Percentiles rank a stretch among this genome's conserved stretches.
These are phyloP conservation scores for Ogataea saltuana DNA, from an alignment of 805 yeast species.

Conservation along the genomic window DNA sequence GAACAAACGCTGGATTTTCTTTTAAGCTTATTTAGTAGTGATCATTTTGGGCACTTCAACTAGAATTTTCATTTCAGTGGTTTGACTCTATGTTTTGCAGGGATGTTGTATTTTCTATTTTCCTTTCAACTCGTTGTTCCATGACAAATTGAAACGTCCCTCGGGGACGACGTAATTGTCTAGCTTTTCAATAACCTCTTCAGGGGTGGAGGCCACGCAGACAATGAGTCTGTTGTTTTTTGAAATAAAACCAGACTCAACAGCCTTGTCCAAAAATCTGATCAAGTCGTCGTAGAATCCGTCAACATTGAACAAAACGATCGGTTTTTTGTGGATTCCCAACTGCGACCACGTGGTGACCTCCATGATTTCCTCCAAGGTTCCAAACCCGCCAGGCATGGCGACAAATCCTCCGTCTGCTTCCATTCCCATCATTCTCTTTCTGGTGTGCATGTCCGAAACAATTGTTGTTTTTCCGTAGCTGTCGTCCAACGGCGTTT, in stretches of 20 bases:
- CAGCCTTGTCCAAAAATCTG: slow-evolving; percentile 58
- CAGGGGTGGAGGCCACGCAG: slow-evolving; percentile 64
- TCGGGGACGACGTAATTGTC: slow-evolving; percentile 64
- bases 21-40: not conserved
- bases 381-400: slow-evolving; percentile 91
- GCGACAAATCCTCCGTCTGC: slow-evolving; percentile 82
- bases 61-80: too few species aligned
- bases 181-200: slow-evolving; percentile 65
- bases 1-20: not conserved
- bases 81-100: too few species aligned
- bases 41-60: too few species aligned
- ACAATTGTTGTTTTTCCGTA: slow-evolving; percentile 83
- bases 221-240: slow-evolving; percentile 66
- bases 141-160: slow-evolving; percentile 71
- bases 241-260: slow-evolving; percentile 66
- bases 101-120: too few species aligned
- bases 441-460: slow-evolving; percentile 86
- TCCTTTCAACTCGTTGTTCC: slow-evolving; percentile 45
- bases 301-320: slow-evolving; percentile 71
- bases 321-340: slow-evolving; percentile 81
- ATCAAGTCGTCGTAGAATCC: slow-evolving; percentile 79
- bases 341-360: slow-evolving; percentile 89
- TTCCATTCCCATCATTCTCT: slow-evolving; percentile 81
- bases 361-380: slow-evolving; percentile 87
- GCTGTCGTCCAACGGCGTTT: slow-evolving; percentile 53